Percentiles rank a stretch among this genome's conserved stretches.
phyloP scores from a whole-genome alignment of 2,329 filamentous ascomycete species.

The Fusarium nanum region DNA sequence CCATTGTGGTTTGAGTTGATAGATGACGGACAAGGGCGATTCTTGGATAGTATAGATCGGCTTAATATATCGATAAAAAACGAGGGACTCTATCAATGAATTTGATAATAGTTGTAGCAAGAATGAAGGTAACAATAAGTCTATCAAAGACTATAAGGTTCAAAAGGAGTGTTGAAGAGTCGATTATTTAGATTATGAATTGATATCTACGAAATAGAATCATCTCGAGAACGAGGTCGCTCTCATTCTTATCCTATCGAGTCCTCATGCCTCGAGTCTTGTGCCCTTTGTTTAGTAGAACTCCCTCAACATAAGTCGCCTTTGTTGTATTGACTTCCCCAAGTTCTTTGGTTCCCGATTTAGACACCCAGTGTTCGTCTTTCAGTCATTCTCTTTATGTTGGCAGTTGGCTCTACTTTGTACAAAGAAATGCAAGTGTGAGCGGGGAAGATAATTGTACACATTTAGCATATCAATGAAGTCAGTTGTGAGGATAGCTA shows the following conservation, averaged over 20 bases:
- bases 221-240: not conserved
- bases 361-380: constrained; percentile 3
- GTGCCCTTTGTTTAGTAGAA: constrained; percentile 17
- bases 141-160: constrained; percentile 1
- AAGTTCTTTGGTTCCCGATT: constrained; percentile 15
- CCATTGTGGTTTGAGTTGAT: not conserved
- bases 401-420: not conserved
- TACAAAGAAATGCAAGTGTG: constrained; percentile 22
- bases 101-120: not conserved
- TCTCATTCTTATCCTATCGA: constrained; percentile 20
- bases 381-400: constrained; percentile 1
- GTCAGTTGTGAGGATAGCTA: not conserved
- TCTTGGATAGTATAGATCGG: not conserved
- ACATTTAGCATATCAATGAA: not conserved
- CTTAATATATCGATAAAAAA: not conserved
- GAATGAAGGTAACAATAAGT: not conserved
- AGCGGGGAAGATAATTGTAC: not conserved
- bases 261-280: not conserved
- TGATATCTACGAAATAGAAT: not conserved
- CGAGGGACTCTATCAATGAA: not conserved
- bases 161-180: not conserved
- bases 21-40: not conserved
- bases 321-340: constrained; percentile 16
- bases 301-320: constrained; percentile 6
- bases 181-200: not conserved